phyloP scores from a whole-genome alignment of 805 yeast species.

The Kazachstania martiniae region DNA sequence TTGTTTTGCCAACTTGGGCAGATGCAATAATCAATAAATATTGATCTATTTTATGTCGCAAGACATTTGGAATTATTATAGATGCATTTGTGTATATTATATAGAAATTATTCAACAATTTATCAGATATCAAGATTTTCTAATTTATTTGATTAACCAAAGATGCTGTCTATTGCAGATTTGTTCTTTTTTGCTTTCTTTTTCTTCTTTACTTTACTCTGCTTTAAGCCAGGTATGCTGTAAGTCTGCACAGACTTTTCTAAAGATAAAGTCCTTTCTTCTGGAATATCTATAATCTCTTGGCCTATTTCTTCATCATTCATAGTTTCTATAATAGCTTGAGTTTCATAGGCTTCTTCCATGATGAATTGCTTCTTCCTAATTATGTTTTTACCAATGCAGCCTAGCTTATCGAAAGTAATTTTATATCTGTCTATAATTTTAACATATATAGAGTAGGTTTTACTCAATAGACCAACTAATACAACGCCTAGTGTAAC shows the following conservation, averaged over 20 bases:
- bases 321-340: neutral
- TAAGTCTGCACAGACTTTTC: no score
- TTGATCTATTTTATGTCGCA: no score
- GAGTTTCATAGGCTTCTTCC: conserved; percentile 4
- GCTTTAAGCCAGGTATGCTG: conserved; percentile 1
- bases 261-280: neutral
- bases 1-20: conserved; percentile 78
- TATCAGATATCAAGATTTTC: no score
- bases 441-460: conserved; percentile 23
- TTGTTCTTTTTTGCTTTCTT: conserved; percentile 38
- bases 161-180: conserved; percentile 64
- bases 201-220: conserved; percentile 18
- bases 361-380: no score
- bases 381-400: no score
- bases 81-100: no score
- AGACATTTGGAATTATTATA: no score
- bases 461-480: conserved; percentile 42
- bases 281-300: neutral
- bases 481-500: conserved; percentile 61
- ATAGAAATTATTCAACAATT: no score
- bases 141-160: conserved; percentile 40
- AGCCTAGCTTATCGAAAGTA: conserved; percentile 7
- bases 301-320: neutral
- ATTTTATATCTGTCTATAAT: conserved; percentile 9
- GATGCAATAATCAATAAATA: conserved; percentile 24